Evolutionary conservation across 1,284 basidiomycete species (phyloP), one percentile per base, ranked within the genome.

Genomic region (Puccinia polysora): DNA sequence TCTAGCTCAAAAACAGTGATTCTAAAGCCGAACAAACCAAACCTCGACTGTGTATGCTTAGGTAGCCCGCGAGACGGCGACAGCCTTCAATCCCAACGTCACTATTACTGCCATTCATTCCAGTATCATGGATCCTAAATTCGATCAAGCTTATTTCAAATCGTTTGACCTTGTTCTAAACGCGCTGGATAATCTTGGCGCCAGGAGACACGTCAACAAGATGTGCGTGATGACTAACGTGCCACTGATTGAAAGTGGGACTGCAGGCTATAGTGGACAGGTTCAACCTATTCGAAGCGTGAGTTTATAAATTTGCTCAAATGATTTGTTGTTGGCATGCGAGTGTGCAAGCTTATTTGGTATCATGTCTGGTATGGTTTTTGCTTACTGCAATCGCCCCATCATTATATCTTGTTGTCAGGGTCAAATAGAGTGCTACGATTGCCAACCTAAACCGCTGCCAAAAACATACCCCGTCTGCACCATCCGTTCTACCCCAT

Each of bases 391-490:
- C 8, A 1, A 1, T 60, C 25, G 14, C 6, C 36, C 47, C 1
- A 40, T 23, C 38, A 30, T 28, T 6, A 30, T 34, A 12, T 25
- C 55, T 50, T 30, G 28, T 40, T n/a, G 12, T 38, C 72, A 93
- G 90, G 88, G 90, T 77, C 82, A 83, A 25, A 89, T 89, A 0
- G 91, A 95, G 78, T 97, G 93, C 80, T 97, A 92, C 77, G 91
- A 95, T 78, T 97, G 93, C 77, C 83, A 90, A 40, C 85, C 87
- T 2, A 97, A 97, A 80, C 88, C 88, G 0, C 88, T 89, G 0
- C 91, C 92, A 0, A 97, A 95, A 80, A 89, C 90, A 0, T 98
- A 91, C 79, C 95, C 96, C 0, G 94, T 98, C 1, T 99, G 96
- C 81, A 99, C 96, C 0, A 98, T 99, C 77, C 88, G 96, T 56